Evolutionary conservation across 148 eudicot genomes (phyloP), one percentile per base, ranked within the genome.

Genomic region (Arbutus unedo): DNA sequence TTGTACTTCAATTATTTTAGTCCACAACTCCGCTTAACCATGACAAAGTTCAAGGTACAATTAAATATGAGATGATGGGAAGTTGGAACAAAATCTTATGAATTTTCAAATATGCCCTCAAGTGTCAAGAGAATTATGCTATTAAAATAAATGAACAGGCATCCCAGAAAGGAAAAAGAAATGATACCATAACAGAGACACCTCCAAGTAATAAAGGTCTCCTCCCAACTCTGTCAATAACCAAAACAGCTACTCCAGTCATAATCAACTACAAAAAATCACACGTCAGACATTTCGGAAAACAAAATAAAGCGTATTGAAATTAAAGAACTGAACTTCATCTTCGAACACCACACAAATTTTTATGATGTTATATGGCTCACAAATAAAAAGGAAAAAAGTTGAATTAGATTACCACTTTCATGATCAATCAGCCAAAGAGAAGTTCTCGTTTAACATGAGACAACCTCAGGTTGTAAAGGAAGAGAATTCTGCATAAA

Each of bases 121-220:
- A 48, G 59, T 31, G 4, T 13, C 82, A 48, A 70, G 45, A 70
- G 31, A 81, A 14, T 41, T 43, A 3, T 48, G 54, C 13, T 8
- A 56, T 21, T 45, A 19, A 74, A 73, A n/a, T 68, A 79, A 68
- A 53, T 83, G 49, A 74, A 18, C 31, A 43, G 57, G 47, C 21
- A 59, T 41, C 57, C n/a, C 16, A 19, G 59, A 41, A 15, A 49
- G 56, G 23, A 47, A 25, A 51, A 31, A 75, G 43, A 43, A 31
- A 49, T 83, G 64, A 85, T 87, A 96, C 98, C 91, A 96, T 90
- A 82, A 96, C 98, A 87, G 98, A 94, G 82, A 96, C 99, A 78
- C 99, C 99, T 66, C 95, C 94, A 86, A 94, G 98, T 79, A 96
- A 91, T 88, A 96, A 86, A 81, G 99, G 99, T 84, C 99, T 90